A percentile compares a stretch with the other conserved stretches of the same genome.
These are phyloP conservation scores for Fusarium newnesense DNA, from an alignment of 2,329 filamentous ascomycete genomes.

Conservation along the genomic window DNA sequence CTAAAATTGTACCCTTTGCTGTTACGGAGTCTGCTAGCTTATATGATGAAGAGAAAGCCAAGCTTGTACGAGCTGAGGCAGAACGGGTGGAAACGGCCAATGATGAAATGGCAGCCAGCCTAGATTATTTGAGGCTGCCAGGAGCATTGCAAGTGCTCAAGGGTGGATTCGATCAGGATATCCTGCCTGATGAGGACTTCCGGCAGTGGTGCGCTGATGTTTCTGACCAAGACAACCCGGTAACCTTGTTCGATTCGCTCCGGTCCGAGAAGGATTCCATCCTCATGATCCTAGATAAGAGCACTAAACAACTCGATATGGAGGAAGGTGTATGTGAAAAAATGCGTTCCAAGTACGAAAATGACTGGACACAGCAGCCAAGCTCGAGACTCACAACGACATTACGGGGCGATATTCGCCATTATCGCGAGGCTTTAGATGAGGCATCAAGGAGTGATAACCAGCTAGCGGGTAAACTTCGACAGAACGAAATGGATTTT, in stretches of 20 bases:
- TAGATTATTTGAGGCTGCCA: slow-evolving; percentile 93
- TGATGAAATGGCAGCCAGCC: slow-evolving; percentile 92
- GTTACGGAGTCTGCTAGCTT: slow-evolving; percentile 97
- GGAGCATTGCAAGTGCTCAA: slow-evolving; percentile 91
- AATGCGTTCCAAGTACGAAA: slow-evolving; percentile 97
- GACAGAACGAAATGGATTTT: slow-evolving; percentile 88
- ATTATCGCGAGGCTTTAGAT: slow-evolving; percentile 88
- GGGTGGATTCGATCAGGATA: slow-evolving; percentile 90
- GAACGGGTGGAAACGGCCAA: slow-evolving; percentile 94
- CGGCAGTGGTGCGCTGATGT: slow-evolving; percentile 94
- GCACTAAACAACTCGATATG: slow-evolving; percentile 90
- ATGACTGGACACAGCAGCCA: slow-evolving; percentile 96
- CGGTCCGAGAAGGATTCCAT: slow-evolving; percentile 82
- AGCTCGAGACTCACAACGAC: slow-evolving; percentile 91
- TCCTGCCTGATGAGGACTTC: slow-evolving; percentile 90
- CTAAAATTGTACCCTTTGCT: slow-evolving; percentile 94
- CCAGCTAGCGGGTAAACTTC: slow-evolving; percentile 83
- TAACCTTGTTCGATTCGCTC: slow-evolving; percentile 80
- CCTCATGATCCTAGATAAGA: slow-evolving; percentile 76
- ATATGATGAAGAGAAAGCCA: slow-evolving; percentile 98
- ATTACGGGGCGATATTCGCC: slow-evolving; percentile 84
- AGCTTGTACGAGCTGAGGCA: slow-evolving; percentile 90
- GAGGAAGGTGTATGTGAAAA: slow-evolving; percentile 99
- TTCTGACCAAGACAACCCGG: slow-evolving; percentile 83
- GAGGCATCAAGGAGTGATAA: slow-evolving; percentile 89